Evolutionary conservation across 2,329 filamentous ascomycete genomes (phyloP).

Genomic region (Periconia digitata): DNA sequence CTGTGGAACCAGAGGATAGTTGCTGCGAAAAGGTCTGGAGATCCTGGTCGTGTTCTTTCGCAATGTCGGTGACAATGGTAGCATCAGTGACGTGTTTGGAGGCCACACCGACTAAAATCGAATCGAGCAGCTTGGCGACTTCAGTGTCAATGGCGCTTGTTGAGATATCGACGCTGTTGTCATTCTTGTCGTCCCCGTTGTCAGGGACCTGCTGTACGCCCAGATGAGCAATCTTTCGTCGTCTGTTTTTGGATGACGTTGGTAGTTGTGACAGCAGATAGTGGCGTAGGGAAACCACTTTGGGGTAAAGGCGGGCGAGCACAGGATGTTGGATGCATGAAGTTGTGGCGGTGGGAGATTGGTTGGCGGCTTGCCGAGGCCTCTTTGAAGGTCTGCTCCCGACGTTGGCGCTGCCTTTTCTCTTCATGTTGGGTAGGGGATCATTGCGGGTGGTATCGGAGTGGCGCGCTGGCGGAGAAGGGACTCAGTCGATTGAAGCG

Average conservation of each 20-base stretch:
- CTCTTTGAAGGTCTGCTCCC: conserved; percentile 25
- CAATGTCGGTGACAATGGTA: conserved; percentile 52
- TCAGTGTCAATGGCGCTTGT: conserved; percentile 41
- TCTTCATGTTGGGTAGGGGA: conserved; percentile 30
- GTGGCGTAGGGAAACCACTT: conserved; percentile 67
- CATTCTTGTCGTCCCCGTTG: conserved; percentile 6
- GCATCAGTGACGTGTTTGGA: conserved; percentile 48
- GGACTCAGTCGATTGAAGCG: neutral
- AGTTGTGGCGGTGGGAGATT: conserved; percentile 37
- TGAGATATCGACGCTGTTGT: conserved; percentile 34
- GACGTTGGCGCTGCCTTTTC: conserved; percentile 27
- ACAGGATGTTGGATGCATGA: conserved; percentile 59
- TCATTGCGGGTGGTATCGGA: conserved; percentile 2
- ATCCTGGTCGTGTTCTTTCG: conserved; percentile 38
- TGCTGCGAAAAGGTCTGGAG: conserved; percentile 51
- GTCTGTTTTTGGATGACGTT: conserved; percentile 60
- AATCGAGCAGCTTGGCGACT: conserved; percentile 66
- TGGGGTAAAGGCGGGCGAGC: conserved; percentile 67
- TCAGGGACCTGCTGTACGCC: conserved; percentile 15
- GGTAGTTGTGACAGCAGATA: conserved; percentile 70
- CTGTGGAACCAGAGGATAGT: conserved; percentile 30
- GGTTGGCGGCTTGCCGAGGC: conserved; percentile 22
- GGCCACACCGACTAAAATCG: conserved; percentile 62
- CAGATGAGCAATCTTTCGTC: conserved; percentile 48
- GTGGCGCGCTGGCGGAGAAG: conserved; percentile 8